These are phyloP conservation scores for Persicaria maculosa DNA, from an alignment of 148 eudicot species.

Conservation along the genomic window DNA sequence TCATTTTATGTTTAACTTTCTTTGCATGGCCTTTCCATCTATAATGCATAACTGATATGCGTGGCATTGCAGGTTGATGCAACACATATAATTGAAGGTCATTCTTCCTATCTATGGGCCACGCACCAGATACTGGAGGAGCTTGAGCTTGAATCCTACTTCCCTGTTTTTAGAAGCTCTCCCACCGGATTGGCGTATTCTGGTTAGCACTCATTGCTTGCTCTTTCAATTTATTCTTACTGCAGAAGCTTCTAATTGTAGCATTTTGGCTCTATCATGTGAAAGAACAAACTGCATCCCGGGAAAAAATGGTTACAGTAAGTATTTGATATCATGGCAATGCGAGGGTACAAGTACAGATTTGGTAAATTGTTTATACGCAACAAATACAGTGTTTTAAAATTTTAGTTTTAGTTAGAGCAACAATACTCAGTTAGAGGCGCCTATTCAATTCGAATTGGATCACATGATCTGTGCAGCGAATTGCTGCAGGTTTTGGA, in stretches of 20 bases:
- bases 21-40: not conserved
- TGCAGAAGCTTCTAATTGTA: not conserved
- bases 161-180: constrained; percentile 49
- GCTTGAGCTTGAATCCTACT: constrained; percentile 76
- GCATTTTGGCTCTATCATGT: not conserved
- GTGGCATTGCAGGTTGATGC: constrained; percentile 59
- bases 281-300: not conserved
- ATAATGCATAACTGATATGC: not conserved
- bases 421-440: too few relatives aligned
- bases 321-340: too few relatives aligned
- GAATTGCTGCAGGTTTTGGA: too few relatives aligned
- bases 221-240: not conserved
- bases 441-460: too few relatives aligned
- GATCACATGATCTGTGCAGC: too few relatives aligned
- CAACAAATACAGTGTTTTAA: too few relatives aligned
- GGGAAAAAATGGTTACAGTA: not conserved
- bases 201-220: not conserved
- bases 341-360: too few relatives aligned
- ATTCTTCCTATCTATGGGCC: constrained; percentile 91
- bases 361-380: too few relatives aligned
- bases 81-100: constrained; percentile 72
- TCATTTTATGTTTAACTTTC: not conserved
- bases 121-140: constrained; percentile 66
- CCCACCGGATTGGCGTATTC: not conserved
- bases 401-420: too few relatives aligned